phyloP scores from a whole-genome alignment of 108 stramenopile genomes.

The Nitzschia sp. region DNA sequence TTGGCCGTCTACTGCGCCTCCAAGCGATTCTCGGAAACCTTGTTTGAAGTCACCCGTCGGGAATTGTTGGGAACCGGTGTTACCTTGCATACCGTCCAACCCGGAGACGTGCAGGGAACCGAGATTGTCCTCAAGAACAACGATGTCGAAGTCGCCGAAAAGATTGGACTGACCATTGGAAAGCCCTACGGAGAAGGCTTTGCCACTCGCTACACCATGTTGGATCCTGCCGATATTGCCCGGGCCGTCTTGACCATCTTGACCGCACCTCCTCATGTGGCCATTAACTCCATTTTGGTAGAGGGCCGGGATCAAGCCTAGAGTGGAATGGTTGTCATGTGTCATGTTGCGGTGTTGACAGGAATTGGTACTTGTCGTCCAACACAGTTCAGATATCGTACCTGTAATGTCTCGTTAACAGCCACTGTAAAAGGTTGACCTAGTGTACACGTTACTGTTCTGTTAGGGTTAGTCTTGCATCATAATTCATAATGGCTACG shows the following conservation, averaged over 20 bases:
- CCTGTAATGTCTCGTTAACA: no score
- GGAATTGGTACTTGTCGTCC: no score
- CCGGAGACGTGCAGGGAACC: slow-evolving; percentile 61
- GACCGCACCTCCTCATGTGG: slow-evolving; percentile 76
- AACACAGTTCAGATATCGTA: no score
- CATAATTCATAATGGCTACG: no score
- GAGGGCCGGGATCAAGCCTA: slow-evolving; percentile 62
- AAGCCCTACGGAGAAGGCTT: slow-evolving; percentile 59
- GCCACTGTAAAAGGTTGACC: no score
- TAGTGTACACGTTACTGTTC: no score
- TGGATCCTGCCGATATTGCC: slow-evolving; percentile 76
- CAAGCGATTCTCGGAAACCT: slow-evolving; percentile 72
- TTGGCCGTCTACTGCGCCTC: slow-evolving; percentile 75
- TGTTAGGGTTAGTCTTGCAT: no score
- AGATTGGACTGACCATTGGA: slow-evolving; percentile 54
- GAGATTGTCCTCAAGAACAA: slow-evolving; percentile 49
- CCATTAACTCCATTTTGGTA: slow-evolving; percentile 75
- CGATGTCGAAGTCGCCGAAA: slow-evolving; percentile 47
- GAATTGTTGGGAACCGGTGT: slow-evolving; percentile 59
- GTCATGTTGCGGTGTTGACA: no score
- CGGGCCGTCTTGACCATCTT: slow-evolving; percentile 72
- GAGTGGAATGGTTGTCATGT: background rate
- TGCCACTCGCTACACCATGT: slow-evolving; percentile 42
- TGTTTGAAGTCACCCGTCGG: slow-evolving; percentile 44
- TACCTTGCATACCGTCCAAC: slow-evolving; percentile 51